Evolutionary conservation across 202 grass and related monocot species (phyloP).

Genomic region (Elaeis oleifera): DNA sequence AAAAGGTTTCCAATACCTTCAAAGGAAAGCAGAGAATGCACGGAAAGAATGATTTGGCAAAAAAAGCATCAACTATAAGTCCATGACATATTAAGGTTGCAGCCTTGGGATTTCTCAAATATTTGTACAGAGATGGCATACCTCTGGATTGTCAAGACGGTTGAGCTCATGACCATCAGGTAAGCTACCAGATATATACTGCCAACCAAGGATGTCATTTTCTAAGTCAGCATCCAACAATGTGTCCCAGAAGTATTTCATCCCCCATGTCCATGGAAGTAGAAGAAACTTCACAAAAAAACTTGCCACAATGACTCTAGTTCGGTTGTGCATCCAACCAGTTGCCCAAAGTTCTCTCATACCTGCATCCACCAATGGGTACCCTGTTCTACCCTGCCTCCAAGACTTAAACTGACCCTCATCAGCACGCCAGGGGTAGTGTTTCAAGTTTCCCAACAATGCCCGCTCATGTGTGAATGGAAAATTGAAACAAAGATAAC

Average conservation of each 20-base stretch:
- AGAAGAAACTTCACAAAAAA: conserved; percentile 81
- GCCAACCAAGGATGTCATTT: conserved; percentile 87
- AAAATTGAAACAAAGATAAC: conserved; percentile 87
- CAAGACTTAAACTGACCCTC: conserved; percentile 68
- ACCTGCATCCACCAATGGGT: conserved; percentile 93
- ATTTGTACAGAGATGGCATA: conserved; percentile 22
- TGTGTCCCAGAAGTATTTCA: conserved; percentile 98
- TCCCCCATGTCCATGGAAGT: conserved; percentile 88
- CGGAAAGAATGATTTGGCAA: no score
- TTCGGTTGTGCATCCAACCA: conserved; percentile 81
- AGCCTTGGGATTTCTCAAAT: no score
- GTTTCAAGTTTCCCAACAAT: conserved; percentile 62
- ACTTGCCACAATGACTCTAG: conserved; percentile 64
- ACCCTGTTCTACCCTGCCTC: conserved; percentile 90
- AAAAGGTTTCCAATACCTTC: no score
- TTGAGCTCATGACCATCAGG: conserved; percentile 77
- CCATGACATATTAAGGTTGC: no score
- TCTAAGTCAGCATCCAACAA: conserved; percentile 87
- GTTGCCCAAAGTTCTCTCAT: conserved; percentile 99
- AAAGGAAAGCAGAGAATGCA: no score
- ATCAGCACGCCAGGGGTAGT: conserved; percentile 66
- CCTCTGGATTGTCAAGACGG: conserved; percentile 79
- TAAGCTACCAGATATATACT: conserved; percentile 83
- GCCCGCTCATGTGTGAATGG: conserved; percentile 69
- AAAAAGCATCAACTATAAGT: no score